Evolutionary conservation across 345 rosid species (phyloP), one percentile per base, ranked within the genome.

Genomic region (Fremontodendron californicum): DNA sequence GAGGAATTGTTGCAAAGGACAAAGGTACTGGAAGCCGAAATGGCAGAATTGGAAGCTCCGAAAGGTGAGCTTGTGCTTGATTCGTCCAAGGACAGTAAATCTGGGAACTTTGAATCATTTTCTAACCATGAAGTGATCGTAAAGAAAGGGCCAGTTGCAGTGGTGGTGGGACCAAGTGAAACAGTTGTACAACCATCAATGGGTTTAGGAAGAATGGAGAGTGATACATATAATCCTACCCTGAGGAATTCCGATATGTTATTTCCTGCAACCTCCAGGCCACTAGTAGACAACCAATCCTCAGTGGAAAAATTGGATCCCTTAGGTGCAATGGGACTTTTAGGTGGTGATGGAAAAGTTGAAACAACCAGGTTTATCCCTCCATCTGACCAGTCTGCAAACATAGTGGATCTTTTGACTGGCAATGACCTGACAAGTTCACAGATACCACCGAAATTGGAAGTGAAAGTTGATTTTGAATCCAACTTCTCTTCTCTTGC

Each of bases 1-100:
- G 91, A 89, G 58, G 90, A 84, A 75, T 29, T 89, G 80, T 79
- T 85, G 80, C 84, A 78, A 43, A 81, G 64, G 78, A 87, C 85
- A 13, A 79, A 77, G 78, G 84, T 77, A 42, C 51, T 90, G 52
- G 90, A 92, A 79, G 86, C 84, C 60, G 82, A 90, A 58, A 75
- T 92, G 78, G 86, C 85, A 75, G 91, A 83, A 73, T 27, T 83
- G 12, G 93, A 90, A 71, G 75, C 76, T 40, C 77, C 78, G 7
- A 81, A 76, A 78, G 16, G 57, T 35, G 81, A 80, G 75, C 78
- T 71, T 55, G 74, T 48, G 66, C 65, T 27, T 80, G 81, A 82
- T 71, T 49, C 69, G 35, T 62, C 68, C 19, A 70, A 74, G 49
- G 55, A 71, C 13, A 54, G 73, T 65, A 78, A 70, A 49, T 65